Evolutionary conservation across 148 eudicot species (phyloP), one percentile per base, ranked within the genome.

Genomic region (Heliosperma pusillum): DNA sequence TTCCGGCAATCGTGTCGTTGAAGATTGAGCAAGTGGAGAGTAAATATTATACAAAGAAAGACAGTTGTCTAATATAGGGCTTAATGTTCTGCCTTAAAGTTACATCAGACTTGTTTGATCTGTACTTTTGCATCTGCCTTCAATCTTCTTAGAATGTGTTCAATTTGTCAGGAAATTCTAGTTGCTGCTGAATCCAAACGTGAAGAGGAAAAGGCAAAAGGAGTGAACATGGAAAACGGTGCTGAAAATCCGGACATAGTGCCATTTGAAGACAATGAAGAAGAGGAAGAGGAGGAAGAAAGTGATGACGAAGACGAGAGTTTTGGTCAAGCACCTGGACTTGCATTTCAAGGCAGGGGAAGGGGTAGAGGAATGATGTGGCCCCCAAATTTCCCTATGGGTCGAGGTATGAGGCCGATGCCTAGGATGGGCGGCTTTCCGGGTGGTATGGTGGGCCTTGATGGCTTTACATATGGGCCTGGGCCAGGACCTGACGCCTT

Each of bases 221-320:
- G 98, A 64, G 87, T 90, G 59, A 85, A 83, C 78, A 76, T 85
- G 3, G 98, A 88, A 22, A 90, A 81, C 81, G 89, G 88, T 68
- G 82, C 83, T 33, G 91, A 87, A 72, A 93, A 91, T 74, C 98
- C 90, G 30, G 97, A 93, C 71, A 93, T 93, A 76, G 98, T 93
- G 42, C 91, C 92, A 19, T 93, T 93, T 68, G 98, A 93, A 44
- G 98, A 93, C 82, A 93, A 93, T 64, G 98, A 93, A 86, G 98
- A 93, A 70, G 97, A 91, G 86, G 97, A 93, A 64, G 98, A 93
- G 69, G 97, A 93, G 63, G 97, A 93, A 50, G 94, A 89, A 79
- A 86, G 89, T n/a, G 97, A 91, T 16, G 98, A 93, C 44, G 98
- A 93, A 75, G 98, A 93, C 7, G 95, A 92, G 68, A 79, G 82